Conservation (phyloP, 305 asterid genomes). For the Fraxinus angustifolia region DNA sequence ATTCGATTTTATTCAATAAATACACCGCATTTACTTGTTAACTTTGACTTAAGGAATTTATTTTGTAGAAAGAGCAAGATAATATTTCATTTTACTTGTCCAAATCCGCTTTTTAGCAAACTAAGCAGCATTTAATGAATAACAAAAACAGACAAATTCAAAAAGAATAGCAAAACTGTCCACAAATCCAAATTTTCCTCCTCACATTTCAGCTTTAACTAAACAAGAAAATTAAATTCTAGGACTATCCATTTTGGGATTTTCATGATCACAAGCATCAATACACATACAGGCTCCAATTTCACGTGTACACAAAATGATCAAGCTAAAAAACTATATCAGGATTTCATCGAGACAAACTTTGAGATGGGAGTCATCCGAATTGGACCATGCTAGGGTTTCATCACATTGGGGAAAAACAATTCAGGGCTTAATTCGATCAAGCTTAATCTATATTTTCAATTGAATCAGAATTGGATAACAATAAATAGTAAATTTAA, state of each 20-base stretch:
- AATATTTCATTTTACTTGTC: neutral
- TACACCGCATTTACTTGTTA: neutral
- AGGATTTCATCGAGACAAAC: neutral
- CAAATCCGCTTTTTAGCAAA: neutral
- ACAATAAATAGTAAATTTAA: neutral
- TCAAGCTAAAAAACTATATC: neutral
- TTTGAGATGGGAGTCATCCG: neutral
- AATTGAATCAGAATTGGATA: neutral
- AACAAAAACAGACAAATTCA: neutral
- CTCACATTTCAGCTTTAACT: neutral
- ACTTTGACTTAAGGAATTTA: neutral
- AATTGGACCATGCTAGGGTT: neutral
- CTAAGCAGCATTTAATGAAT: neutral
- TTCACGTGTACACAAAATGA: neutral
- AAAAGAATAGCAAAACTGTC: neutral
- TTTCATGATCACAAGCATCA: neutral
- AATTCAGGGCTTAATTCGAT: neutral
- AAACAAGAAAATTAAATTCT: neutral
- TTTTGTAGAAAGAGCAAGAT: neutral
- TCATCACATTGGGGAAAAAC: neutral
- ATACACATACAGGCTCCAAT: neutral
- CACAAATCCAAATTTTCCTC: neutral
- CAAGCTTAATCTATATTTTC: neutral
- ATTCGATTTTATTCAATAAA: neutral
- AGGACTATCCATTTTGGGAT: neutral